Conservation (phyloP, 2,329 filamentous ascomycete species). For the Colletotrichum chlorophyti region DNA sequence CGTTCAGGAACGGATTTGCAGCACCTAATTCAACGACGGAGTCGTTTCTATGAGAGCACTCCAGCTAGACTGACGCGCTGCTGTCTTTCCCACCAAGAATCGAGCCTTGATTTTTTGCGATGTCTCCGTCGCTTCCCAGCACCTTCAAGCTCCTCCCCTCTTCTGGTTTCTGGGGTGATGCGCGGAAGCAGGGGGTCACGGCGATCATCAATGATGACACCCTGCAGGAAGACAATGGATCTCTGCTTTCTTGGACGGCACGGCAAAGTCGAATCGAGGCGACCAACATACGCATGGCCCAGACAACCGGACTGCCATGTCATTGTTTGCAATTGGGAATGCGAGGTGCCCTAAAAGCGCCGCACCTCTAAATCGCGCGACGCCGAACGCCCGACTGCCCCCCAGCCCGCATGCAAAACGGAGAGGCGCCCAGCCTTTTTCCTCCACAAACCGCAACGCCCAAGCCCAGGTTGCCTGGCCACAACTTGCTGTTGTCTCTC, state of each 20-base stretch:
- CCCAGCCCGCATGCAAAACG: too few relatives aligned
- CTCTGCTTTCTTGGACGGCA: conserved; percentile 19
- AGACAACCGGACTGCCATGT: too few relatives aligned
- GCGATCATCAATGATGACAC: conserved; percentile 24
- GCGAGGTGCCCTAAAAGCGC: too few relatives aligned
- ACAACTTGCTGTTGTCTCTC: too few relatives aligned
- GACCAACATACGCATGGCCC: too few relatives aligned
- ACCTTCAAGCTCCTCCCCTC: conserved; percentile 1
- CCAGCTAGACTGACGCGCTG: conserved; percentile 1
- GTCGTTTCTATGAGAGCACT: too few relatives aligned
- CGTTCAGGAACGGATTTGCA: background rate
- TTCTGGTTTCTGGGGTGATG: conserved; percentile 28
- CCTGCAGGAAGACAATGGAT: conserved; percentile 24
- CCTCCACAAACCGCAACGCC: too few relatives aligned
- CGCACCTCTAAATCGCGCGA: background rate
- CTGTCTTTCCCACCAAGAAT: background rate
- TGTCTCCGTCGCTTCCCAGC: background rate
- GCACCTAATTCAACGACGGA: background rate
- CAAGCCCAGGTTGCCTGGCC: too few relatives aligned
- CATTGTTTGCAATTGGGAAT: too few relatives aligned
- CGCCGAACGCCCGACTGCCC: too few relatives aligned
- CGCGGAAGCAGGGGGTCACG: conserved; percentile 14
- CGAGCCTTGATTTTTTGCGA: conserved; percentile 1
- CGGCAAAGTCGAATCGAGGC: too few relatives aligned
- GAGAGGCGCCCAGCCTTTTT: too few relatives aligned